phyloP scores from a whole-genome alignment of 768 basidiomycete genomes.

The Boletus tylopilopsis region DNA sequence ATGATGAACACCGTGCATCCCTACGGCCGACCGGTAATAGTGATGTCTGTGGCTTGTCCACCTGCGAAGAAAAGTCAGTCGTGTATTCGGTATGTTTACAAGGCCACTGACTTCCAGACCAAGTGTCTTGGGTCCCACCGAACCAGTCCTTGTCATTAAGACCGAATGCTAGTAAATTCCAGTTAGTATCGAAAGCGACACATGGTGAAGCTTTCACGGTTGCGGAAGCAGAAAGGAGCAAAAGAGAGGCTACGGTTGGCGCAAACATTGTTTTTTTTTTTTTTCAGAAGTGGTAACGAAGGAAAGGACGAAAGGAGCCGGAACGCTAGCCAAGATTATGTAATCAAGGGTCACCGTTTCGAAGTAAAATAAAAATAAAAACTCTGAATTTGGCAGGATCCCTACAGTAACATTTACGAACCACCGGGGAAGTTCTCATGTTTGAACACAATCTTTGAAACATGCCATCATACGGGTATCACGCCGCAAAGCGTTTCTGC shows the following conservation, averaged over 20 bases:
- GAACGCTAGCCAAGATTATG: no score
- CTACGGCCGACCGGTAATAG: constrained; percentile 74
- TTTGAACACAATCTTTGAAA: no score
- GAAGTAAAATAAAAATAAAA: no score
- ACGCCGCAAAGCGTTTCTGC: constrained; percentile 21
- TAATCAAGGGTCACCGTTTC: no score
- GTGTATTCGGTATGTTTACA: neutral
- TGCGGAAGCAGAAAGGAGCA: constrained; percentile 35
- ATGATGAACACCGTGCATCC: constrained; percentile 22
- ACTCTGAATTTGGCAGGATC: no score
- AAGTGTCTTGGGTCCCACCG: constrained; percentile 66
- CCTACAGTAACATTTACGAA: no score
- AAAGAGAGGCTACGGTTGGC: constrained; percentile 54
- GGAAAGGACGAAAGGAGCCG: no score
- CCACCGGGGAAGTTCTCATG: no score
- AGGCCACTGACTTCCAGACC: constrained; percentile 51
- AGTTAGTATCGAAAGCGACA: constrained; percentile 72
- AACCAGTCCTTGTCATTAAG: constrained; percentile 82
- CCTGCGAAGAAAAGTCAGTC: constrained; percentile 16
- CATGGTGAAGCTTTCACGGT: constrained; percentile 50
- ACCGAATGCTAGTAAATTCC: constrained; percentile 86
- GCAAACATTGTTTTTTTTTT: constrained; percentile 30
- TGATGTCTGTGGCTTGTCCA: constrained; percentile 57
- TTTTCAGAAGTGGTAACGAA: neutral
- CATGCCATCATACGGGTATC: neutral